phyloP scores from a whole-genome alignment of 106 monocot species.

The Dactylorhiza incarnata region DNA sequence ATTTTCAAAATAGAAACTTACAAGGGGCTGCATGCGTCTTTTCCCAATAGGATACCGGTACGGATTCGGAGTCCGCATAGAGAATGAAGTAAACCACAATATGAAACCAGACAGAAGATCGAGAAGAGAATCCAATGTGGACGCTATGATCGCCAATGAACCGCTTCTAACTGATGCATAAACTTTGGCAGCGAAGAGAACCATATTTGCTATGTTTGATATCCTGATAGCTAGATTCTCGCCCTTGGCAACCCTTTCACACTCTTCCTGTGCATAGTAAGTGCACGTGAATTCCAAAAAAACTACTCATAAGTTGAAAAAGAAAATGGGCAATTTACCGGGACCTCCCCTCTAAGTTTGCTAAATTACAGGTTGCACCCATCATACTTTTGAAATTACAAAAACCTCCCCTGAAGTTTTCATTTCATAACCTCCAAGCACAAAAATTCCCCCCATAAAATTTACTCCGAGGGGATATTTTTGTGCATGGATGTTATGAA shows the following conservation, averaged over 20 bases:
- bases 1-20: too few species aligned
- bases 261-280: slow-evolving; percentile 94
- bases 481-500: too few species aligned
- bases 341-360: too few species aligned
- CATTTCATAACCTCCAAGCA: too few species aligned
- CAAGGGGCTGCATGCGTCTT: slow-evolving; percentile 97
- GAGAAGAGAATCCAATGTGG: slow-evolving; percentile 97
- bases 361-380: too few species aligned
- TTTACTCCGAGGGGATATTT: too few species aligned
- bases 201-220: slow-evolving; percentile 84
- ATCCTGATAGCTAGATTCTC: slow-evolving; percentile 70
- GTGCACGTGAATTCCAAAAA: too few species aligned
- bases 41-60: slow-evolving; percentile 96
- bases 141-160: slow-evolving; percentile 91
- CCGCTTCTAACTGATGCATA: slow-evolving; percentile 92
- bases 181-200: slow-evolving; percentile 90
- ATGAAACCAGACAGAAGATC: slow-evolving; percentile 97
- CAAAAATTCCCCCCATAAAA: too few species aligned
- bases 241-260: slow-evolving; percentile 59
- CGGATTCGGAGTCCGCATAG: slow-evolving; percentile 89
- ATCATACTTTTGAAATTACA: too few species aligned
- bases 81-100: slow-evolving; percentile 92
- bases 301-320: too few species aligned
- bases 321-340: too few species aligned
- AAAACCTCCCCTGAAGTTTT: too few species aligned